Evolutionary conservation across 1,139 yeast genomes (phyloP), one percentile per base, ranked within the genome.

Genomic region (Yamadazyma sp.): DNA sequence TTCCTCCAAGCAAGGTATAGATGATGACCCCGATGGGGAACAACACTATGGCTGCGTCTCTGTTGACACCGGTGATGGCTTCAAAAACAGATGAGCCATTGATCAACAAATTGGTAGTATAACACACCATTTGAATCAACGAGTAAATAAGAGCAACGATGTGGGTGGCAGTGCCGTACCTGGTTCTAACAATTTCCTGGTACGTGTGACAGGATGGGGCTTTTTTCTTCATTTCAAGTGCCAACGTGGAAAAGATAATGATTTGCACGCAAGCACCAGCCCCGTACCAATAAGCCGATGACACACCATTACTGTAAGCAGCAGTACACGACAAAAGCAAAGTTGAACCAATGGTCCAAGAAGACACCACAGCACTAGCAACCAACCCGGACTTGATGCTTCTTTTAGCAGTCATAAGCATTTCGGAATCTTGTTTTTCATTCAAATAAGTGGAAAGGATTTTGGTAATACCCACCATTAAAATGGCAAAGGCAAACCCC

Each of bases 181-280:
- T 66, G 2, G 76, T 79, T 48, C 72, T 73, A 46, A 86, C 75
- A 33, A 84, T 76, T 57, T 86, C 94, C 45, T 82, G 67, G 60
- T 79, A 84, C 1, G 94, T 85, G 62, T 86, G 94, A 4, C 87
- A 86, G 37, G 77, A 80, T 2, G 89, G 89, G 8, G 89, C 88
- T 41, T 78, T 73, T 49, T 78, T 78, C 59, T 83, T 86, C 35
- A 84, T 78, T 57, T 83, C 84, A 48, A 85, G 81, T n/a, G 92
- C 92, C 44, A 84, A 57, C 15, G 85, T 78, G 2, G 88, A 82
- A 57, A 86, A 85, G 34, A 85, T 64, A 28, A 84, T 78, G 45
- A 85, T 80, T 52, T 85, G 94, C 37, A 82, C 80, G 28, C 78
- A 65, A 4, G 89, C 92, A 50, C 94, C 94, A 2, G 86, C 76